A percentile compares a stretch with the other conserved stretches of the same genome.
Conservation (phyloP, 2,329 filamentous ascomycete genomes). For the Leptographium galeiforme region DNA sequence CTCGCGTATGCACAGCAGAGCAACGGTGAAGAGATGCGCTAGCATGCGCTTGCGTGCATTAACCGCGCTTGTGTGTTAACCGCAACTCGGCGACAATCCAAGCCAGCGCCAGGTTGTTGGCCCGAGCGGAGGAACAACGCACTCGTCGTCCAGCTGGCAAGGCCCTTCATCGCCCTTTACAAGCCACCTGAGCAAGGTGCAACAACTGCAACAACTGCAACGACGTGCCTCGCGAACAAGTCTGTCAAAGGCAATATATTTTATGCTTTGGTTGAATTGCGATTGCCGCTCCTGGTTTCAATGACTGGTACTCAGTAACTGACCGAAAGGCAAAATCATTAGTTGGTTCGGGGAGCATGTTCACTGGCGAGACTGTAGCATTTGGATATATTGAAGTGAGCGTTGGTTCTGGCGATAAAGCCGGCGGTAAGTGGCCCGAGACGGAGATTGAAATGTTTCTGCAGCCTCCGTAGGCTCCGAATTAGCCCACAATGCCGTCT, state of each 20-base stretch:
- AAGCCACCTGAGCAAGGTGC: slow-evolving; percentile 7
- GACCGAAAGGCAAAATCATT: no score
- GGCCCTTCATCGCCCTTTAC: slow-evolving; percentile 18
- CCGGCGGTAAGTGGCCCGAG: no score
- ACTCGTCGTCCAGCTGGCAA: slow-evolving; percentile 16
- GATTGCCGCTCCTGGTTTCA: no score
- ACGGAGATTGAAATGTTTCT: no score
- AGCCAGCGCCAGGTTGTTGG: slow-evolving; percentile 5
- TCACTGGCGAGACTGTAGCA: no score
- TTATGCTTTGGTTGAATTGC: no score
- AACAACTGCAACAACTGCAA: slow-evolving; percentile 12
- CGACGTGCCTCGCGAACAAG: slow-evolving; percentile 20
- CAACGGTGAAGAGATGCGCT: slow-evolving; percentile 13
- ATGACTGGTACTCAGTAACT: no score
- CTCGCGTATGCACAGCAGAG: slow-evolving; percentile 23
- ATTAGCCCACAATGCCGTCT: no score
- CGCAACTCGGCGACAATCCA: slow-evolving; percentile 13
- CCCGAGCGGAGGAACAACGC: slow-evolving; percentile 19
- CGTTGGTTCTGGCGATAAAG: no score
- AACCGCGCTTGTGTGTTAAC: slow-evolving; percentile 10
- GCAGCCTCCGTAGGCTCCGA: no score
- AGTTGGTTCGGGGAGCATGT: no score
- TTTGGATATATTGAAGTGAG: no score
- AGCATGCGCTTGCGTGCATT: slow-evolving; percentile 11
- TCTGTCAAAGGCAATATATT: slow-evolving; percentile 3